Evolutionary conservation across 106 monocot species (phyloP), one percentile per base, ranked within the genome.

Genomic region (Acanthochlamys bracteata): DNA sequence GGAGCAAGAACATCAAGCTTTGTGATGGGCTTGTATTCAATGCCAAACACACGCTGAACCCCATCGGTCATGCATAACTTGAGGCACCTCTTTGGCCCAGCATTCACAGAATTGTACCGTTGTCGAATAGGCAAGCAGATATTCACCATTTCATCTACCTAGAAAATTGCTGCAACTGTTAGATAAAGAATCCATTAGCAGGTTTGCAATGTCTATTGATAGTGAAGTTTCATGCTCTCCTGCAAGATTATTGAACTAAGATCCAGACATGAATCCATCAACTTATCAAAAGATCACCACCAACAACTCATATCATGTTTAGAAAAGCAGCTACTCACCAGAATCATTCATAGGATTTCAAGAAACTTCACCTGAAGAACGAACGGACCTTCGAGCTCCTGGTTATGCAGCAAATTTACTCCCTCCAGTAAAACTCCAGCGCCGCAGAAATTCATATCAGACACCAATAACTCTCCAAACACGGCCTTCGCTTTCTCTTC

Each of bases 101-200:
- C 78, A 46, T 52, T 64, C 59, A 52, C 66, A 54, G 75, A 76
- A 14, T 79, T 78, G 69, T 88, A 98, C 46, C 96, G 80, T 65
- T 88, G 91, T 60, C 83, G 72, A 54, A 98, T 73, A 26, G 83
- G 63, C 67, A 57, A 62, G 45, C 82, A 79, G 24, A 92, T 77
- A 63, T 92, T 88, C 24, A 79, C 74, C 51, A 81, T 61, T 69
- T 98, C 96, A 85, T 98, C 96, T 72, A 92, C 85, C 95, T 95
- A 57, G 25, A 68, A 55, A 13, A 71, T 59, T 33, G 11, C 39
- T 58, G 25, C 21, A 39, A 51, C 53, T 54, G 53, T 54, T 54
- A 54, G 16, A 54, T 54, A 17, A 54, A 19, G 10, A 17, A 19
- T 54, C 16, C 16, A 54, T 10, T 16, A 6, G 25, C 39, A 24